Evolutionary conservation across 768 basidiomycete species (phyloP).

Genomic region (Brasilioporus rufonigricans): DNA sequence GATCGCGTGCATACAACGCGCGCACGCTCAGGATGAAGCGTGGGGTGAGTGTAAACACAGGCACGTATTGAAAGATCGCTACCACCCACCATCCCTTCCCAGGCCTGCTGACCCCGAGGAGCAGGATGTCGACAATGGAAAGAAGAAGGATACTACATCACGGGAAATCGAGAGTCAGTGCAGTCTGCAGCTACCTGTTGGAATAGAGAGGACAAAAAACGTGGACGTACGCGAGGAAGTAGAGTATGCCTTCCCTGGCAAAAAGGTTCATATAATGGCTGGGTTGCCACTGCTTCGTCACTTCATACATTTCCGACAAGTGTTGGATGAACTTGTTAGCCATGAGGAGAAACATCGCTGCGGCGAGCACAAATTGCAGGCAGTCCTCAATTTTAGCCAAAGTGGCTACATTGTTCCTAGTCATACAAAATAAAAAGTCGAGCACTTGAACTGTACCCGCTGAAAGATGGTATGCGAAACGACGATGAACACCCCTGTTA

Average conservation of each 20-base stretch:
- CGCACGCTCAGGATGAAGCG: slow-evolving; percentile 7
- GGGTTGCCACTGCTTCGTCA: not conserved
- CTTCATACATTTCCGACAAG: not conserved
- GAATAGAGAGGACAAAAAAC: not conserved
- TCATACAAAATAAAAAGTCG: not conserved
- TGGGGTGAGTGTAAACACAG: slow-evolving; percentile 6
- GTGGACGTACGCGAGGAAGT: slow-evolving; percentile 9
- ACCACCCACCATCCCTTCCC: not conserved
- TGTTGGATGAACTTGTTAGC: not conserved
- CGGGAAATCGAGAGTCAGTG: not conserved
- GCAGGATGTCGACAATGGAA: not conserved
- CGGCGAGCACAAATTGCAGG: not conserved
- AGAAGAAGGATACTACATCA: not conserved
- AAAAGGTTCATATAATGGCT: not conserved
- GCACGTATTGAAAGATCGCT: not conserved
- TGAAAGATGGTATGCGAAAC: not conserved
- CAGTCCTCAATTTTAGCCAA: not conserved
- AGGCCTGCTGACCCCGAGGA: not conserved
- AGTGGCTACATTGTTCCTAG: not conserved
- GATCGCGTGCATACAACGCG: not conserved
- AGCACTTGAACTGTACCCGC: not conserved
- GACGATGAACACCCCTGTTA: not conserved
- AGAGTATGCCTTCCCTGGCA: not conserved
- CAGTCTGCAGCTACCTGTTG: not conserved
- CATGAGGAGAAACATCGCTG: not conserved